Conservation (phyloP, 2,329 filamentous ascomycete genomes). For the Capronia coronata region DNA sequence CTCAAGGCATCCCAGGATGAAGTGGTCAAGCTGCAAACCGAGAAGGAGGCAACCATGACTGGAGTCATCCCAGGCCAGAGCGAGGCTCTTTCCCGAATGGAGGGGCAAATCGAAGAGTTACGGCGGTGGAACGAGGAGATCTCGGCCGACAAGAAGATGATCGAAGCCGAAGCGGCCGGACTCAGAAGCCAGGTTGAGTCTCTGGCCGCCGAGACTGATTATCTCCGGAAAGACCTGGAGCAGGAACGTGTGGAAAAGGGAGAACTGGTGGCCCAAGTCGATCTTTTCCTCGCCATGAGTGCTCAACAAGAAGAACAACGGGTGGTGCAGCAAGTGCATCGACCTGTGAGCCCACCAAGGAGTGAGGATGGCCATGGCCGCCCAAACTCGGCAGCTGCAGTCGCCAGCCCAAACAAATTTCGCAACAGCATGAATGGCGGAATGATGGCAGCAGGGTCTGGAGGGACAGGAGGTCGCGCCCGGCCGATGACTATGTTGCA, state of each 20-base stretch:
- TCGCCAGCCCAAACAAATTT: constrained; percentile 23
- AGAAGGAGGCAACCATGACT: constrained; percentile 60
- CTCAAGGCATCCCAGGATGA: constrained; percentile 64
- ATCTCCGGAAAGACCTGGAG: constrained; percentile 54
- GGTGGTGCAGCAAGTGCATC: constrained; percentile 15
- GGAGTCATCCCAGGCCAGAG: constrained; percentile 38
- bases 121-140: constrained; percentile 51
- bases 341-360: constrained; percentile 26
- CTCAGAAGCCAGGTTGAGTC: constrained; percentile 65
- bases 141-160: constrained; percentile 60
- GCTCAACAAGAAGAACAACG: constrained; percentile 28
- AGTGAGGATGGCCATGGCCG: constrained; percentile 26
- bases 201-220: constrained; percentile 62
- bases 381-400: constrained; percentile 16
- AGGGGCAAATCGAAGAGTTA: constrained; percentile 38
- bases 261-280: constrained; percentile 43
- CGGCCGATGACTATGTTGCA: constrained; percentile 28
- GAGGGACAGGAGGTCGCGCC: constrained; percentile 10
- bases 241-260: constrained; percentile 46
- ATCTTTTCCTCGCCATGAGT: constrained; percentile 43
- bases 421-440: constrained; percentile 22
- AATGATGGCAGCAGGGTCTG: background rate
- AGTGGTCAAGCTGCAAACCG: constrained; percentile 64
- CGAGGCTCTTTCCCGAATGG: constrained; percentile 36
- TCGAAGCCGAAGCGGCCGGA: constrained; percentile 68